These are phyloP conservation scores for Nyssa sinensis DNA, from an alignment of 148 eudicot species.

Conservation along the genomic window DNA sequence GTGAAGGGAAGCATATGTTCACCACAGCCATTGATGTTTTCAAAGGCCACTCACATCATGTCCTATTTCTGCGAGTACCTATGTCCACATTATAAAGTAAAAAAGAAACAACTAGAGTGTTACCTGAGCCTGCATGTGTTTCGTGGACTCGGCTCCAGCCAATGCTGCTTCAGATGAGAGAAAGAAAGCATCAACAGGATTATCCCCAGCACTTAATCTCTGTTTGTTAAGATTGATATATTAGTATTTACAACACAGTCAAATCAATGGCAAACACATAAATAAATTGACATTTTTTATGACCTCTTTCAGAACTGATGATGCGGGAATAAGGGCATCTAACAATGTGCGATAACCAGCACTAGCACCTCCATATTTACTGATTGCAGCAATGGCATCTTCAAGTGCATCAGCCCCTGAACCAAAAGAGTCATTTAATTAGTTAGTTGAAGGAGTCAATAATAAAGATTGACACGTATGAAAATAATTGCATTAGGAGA, in stretches of 20 bases:
- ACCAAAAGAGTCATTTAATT: constrained; percentile 15
- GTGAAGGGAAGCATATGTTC: too few species aligned
- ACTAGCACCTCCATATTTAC: constrained; percentile 89
- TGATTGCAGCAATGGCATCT: constrained; percentile 83
- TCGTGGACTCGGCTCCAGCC: constrained; percentile 84
- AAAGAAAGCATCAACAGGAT: constrained; percentile 72
- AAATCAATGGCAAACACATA: background rate
- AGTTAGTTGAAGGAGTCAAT: too few species aligned
- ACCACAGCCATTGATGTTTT: too few species aligned
- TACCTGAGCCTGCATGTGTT: constrained; percentile 87
- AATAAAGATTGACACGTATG: background rate
- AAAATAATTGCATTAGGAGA: constrained; percentile 9
- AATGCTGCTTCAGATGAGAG: constrained; percentile 82
- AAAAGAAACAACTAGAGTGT: constrained; percentile 12
- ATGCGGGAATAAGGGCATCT: constrained; percentile 95
- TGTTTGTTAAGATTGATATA: constrained; percentile 33
- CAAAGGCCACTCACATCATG: too few species aligned
- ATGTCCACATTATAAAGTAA: background rate
- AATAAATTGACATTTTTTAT: constrained; percentile 5
- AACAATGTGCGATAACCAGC: constrained; percentile 90
- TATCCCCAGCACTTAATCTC: constrained; percentile 72
- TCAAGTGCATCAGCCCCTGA: constrained; percentile 86
- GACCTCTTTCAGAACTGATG: constrained; percentile 75
- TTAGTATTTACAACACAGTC: constrained; percentile 8
- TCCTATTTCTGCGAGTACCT: too few species aligned